These are phyloP conservation scores for Grigorovia humatica DNA, from an alignment of 805 yeast genomes.

Conservation along the genomic window DNA sequence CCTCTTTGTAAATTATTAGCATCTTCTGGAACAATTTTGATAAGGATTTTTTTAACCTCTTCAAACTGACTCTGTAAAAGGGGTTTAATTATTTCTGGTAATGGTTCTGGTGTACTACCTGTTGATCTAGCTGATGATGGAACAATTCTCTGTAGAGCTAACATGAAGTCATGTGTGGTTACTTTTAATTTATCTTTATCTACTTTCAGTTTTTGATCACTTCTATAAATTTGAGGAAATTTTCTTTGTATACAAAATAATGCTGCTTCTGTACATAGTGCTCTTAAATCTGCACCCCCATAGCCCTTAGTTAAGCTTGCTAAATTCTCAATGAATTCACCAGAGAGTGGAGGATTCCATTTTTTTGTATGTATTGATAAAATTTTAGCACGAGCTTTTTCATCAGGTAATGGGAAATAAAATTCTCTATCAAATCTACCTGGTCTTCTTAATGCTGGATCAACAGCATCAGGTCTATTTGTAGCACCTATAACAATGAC, in stretches of 20 bases:
- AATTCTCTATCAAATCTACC: slow-evolving; percentile 97
- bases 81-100: slow-evolving; percentile 64
- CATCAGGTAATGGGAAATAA: slow-evolving; percentile 87
- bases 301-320: slow-evolving; percentile 86
- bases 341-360: slow-evolving; percentile 70
- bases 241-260: slow-evolving; percentile 81
- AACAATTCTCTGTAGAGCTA: slow-evolving; percentile 74
- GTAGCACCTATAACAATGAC: slow-evolving; percentile 98
- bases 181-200: slow-evolving; percentile 65
- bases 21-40: slow-evolving; percentile 50
- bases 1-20: slow-evolving; percentile 10
- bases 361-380: slow-evolving; percentile 75
- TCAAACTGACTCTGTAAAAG: slow-evolving; percentile 45
- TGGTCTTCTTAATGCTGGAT: slow-evolving; percentile 93
- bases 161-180: slow-evolving; percentile 72
- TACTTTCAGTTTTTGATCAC: slow-evolving; percentile 61
- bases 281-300: slow-evolving; percentile 95
- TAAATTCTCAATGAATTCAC: slow-evolving; percentile 49
- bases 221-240: slow-evolving; percentile 83
- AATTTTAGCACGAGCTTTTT: slow-evolving; percentile 67
- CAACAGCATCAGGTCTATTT: slow-evolving; percentile 95
- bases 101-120: slow-evolving; percentile 59
- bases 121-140: slow-evolving; percentile 90
- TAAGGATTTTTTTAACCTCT: slow-evolving; percentile 37
- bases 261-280: slow-evolving; percentile 93